Conservation (phyloP, 768 basidiomycete species). For the Rhodocollybia butyracea region DNA sequence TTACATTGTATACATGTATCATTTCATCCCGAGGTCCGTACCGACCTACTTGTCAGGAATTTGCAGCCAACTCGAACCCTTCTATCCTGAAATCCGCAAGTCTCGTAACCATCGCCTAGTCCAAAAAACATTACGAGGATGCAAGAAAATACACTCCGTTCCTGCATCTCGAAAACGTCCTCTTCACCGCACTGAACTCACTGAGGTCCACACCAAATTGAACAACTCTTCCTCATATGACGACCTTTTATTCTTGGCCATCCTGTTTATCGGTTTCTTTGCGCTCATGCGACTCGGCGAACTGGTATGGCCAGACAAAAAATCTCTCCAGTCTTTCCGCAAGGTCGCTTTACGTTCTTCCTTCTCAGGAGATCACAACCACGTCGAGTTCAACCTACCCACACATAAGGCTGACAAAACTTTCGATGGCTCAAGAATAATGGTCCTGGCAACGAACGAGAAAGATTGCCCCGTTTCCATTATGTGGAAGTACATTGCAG, state of each 20-base stretch:
- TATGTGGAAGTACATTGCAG: not conserved
- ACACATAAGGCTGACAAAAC: not conserved
- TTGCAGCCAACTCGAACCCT: not conserved
- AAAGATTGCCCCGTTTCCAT: not conserved
- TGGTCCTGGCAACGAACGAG: constrained; percentile 16
- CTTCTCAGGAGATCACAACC: too few species aligned
- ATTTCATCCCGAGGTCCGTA: not conserved
- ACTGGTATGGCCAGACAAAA: not conserved
- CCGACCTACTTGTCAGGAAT: not conserved
- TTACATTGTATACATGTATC: not conserved
- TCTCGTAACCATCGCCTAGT: too few species aligned
- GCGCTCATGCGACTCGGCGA: not conserved
- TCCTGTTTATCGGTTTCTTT: not conserved
- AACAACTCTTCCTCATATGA: not conserved
- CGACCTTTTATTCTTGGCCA: not conserved
- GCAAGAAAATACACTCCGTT: not conserved
- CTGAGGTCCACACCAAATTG: not conserved
- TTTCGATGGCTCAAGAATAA: constrained; percentile 13
- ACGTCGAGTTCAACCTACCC: not conserved
- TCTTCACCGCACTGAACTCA: not conserved
- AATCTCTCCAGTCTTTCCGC: not conserved
- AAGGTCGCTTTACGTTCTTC: not conserved
- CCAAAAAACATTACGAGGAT: not conserved
- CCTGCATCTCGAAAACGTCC: not conserved
- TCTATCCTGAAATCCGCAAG: not conserved